Evolutionary conservation across 2,329 filamentous ascomycete species (phyloP), one percentile per base, ranked within the genome.

Genomic region (Didymellaceae sp.): DNA sequence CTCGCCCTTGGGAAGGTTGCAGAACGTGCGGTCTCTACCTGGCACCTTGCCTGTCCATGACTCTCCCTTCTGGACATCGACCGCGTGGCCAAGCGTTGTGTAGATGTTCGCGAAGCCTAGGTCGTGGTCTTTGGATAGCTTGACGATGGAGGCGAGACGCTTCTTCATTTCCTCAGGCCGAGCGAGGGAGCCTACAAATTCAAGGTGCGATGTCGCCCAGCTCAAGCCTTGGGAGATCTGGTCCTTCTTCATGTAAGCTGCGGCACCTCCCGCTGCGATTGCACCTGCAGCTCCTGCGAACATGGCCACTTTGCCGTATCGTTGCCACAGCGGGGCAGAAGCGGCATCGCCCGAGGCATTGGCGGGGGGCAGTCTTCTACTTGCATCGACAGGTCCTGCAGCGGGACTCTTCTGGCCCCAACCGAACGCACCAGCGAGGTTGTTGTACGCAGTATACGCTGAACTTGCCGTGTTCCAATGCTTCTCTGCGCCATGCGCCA

Each of bases 111-210:
- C 86, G 68, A 92, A 96, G 2, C 89, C 89, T 11, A 97, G 81
- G 10, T 80, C 80, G 11, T 90, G 81, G 50, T 89, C 84, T 35
- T 78, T 72, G 25, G 85, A 80, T 16, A 92, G 76, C 51, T 80
- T 78, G n/a, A 83, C 79, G 70, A 97, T 79, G 53, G 78, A 81
- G n/a, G 79, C 76, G 8, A 96, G 80, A 24, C 94, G 85, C 66
- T 85, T 83, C 61, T 86, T 86, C 58, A 97, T 78, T 67, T 96
- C 91, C 62, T 92, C 88, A 4, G 85, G 86, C n/a, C 90, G 86
- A 38, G 89, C 88, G 6, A 99, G 82, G 65, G 91, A 95, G 2
- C 91, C 91, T 1, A 97, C 90, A 65, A 97, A 99, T 72, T 94
- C 90, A 20, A 99, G 84, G 74, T 99, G 94, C 26, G 90, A 94